Conservation (phyloP, 2,329 filamentous ascomycete genomes). For the Aspergillus persii region DNA sequence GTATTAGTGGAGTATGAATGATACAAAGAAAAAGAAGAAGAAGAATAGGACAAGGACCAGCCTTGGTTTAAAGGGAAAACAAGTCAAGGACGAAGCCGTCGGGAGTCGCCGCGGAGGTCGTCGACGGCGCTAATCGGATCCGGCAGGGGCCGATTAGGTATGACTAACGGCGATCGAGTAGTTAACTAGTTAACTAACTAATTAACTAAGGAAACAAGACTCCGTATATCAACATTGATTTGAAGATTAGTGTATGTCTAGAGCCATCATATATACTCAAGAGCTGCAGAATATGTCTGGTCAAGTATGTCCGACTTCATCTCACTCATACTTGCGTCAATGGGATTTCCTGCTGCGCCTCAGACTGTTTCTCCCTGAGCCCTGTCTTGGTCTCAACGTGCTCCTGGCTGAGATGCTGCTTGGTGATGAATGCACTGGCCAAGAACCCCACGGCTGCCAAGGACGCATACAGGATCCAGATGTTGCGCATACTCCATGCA, state of each 20-base stretch:
- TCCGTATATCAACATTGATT: neutral
- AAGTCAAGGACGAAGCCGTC: conserved; percentile 6
- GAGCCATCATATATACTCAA: too few species aligned
- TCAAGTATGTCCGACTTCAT: neutral
- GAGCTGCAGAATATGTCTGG: neutral
- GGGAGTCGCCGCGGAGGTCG: conserved; percentile 8
- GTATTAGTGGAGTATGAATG: neutral
- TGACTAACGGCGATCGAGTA: neutral
- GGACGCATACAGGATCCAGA: conserved; percentile 45
- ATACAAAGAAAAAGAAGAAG: neutral
- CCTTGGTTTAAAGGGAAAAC: neutral
- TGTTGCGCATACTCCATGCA: conserved; percentile 47
- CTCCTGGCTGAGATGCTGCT: conserved; percentile 18
- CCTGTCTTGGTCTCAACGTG: conserved; percentile 23
- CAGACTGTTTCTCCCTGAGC: conserved; percentile 16
- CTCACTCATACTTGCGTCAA: neutral
- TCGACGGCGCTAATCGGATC: neutral
- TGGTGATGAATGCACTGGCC: conserved; percentile 31
- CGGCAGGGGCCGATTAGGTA: conserved; percentile 9
- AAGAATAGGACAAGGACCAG: conserved; percentile 2
- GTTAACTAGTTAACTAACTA: too few species aligned
- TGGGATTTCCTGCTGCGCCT: neutral
- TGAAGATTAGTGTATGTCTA: too few species aligned
- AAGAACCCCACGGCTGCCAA: conserved; percentile 25
- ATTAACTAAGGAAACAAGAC: too few species aligned